Conservation (phyloP, 805 yeast genomes). For the Candida fluviatilis region DNA sequence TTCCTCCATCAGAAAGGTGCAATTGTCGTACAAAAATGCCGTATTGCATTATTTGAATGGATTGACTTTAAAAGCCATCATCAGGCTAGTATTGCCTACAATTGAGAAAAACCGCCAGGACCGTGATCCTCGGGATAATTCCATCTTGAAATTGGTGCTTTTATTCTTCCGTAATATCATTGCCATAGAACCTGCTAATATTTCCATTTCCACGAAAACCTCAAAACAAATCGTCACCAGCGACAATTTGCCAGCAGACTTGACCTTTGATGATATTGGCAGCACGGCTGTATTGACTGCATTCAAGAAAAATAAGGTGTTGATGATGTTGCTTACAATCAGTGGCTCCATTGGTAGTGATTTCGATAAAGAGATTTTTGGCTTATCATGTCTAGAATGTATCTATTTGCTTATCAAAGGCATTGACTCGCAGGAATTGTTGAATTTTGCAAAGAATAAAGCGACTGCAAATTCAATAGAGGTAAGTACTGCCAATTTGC, state of each 20-base stretch:
- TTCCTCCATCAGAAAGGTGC: slow-evolving; percentile 61
- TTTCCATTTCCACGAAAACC: slow-evolving; percentile 44
- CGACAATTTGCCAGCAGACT: slow-evolving; percentile 52
- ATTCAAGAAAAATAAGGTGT: slow-evolving; percentile 67
- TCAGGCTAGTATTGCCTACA: slow-evolving; percentile 64
- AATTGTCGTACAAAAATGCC: slow-evolving; percentile 65
- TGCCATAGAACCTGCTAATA: slow-evolving; percentile 66
- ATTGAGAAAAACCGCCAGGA: slow-evolving; percentile 47
- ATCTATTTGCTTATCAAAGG: slow-evolving; percentile 61
- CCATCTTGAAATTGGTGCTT: slow-evolving; percentile 66
- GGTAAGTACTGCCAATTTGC: background rate
- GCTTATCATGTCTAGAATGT: slow-evolving; percentile 63
- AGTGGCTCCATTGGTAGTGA: slow-evolving; percentile 61
- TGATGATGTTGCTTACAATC: slow-evolving; percentile 68
- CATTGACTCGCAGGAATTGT: slow-evolving; percentile 37
- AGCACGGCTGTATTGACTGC: slow-evolving; percentile 52
- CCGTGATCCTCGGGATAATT: slow-evolving; percentile 67
- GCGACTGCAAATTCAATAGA: background rate
- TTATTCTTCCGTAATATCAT: slow-evolving; percentile 75
- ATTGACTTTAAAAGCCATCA: slow-evolving; percentile 59
- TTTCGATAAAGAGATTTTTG: slow-evolving; percentile 58
- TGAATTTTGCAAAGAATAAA: slow-evolving; percentile 7
- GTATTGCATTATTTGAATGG: slow-evolving; percentile 59
- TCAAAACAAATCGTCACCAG: slow-evolving; percentile 20
- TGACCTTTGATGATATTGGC: slow-evolving; percentile 64